Percentiles rank a stretch among this genome's conserved stretches.
Evolutionary conservation across 805 yeast species (phyloP).

Genomic region (Millerozyma acaciae): DNA sequence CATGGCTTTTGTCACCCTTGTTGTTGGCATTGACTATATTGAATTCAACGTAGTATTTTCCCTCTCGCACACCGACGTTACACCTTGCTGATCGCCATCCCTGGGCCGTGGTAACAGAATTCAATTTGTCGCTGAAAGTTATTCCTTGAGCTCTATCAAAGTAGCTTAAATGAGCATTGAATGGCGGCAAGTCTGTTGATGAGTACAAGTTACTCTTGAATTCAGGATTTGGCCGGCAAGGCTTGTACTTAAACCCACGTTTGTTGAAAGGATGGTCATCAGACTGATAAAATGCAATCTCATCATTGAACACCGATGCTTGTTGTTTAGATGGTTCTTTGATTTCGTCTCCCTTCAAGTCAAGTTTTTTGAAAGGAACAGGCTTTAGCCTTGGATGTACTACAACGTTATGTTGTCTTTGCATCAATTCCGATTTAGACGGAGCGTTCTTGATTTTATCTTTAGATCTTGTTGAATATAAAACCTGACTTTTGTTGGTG

Average conservation of each 20-base stretch:
- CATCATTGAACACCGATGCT: constrained; percentile 9
- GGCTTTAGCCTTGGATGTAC: constrained; percentile 36
- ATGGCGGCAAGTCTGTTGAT: constrained; percentile 73
- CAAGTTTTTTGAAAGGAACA: constrained; percentile 23
- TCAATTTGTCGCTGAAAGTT: constrained; percentile 22
- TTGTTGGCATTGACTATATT: constrained; percentile 46
- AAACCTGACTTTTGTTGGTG: neutral
- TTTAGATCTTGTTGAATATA: constrained; percentile 24
- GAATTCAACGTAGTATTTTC: constrained; percentile 76
- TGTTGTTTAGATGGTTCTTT: constrained; percentile 4
- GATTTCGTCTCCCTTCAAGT: constrained; percentile 9
- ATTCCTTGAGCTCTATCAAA: constrained; percentile 70
- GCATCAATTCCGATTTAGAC: constrained; percentile 19
- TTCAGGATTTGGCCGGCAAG: constrained; percentile 68
- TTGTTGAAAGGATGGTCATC: constrained; percentile 83
- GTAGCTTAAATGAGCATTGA: constrained; percentile 49
- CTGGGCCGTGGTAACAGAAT: constrained; percentile 49
- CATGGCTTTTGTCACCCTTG: constrained; percentile 44
- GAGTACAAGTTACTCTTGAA: constrained; percentile 58
- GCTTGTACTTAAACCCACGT: constrained; percentile 75
- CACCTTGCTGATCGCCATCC: constrained; percentile 84
- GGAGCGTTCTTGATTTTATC: constrained; percentile 15
- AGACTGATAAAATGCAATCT: constrained; percentile 34
- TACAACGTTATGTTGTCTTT: constrained; percentile 25
- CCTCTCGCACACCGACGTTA: constrained; percentile 73